Evolutionary conservation across 75 land plant species (phyloP), one percentile per base, ranked within the genome.

Genomic region (Cunninghamia lanceolata): DNA sequence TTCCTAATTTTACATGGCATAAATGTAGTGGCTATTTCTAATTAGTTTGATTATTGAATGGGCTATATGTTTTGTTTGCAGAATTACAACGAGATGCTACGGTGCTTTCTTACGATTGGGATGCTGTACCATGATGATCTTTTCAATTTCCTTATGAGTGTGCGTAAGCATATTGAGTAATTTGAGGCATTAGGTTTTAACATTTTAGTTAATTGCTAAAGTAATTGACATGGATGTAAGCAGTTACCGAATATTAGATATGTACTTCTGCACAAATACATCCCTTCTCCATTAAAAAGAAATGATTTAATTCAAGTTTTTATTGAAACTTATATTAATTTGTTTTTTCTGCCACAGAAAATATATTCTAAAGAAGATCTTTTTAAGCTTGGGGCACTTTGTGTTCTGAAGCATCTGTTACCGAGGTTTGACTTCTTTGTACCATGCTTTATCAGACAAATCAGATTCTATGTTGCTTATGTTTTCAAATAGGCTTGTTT

Each of bases 81-180:
- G 99, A 96, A 92, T 39, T 95, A 93, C 87, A 98, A 98, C 87
- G 95, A 96, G 88, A 96, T 98, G 85, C 93, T 94, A 77, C 93
- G 88, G 30, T 96, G 99, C 88, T 98, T 95, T 89, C 88, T 96
- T 76, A 95, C 94, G 10, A 92, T 98, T 88, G 99, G 99, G 43
- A 78, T 88, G 74, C 93, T 94, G 30, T 98, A 94, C 87, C 95
- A 95, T 19, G 97, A 96, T 77, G 99, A 98, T 80, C 90, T 95
- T 71, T 96, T 92, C 76, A 83, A 84, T 75, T 94, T 93, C 85
- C 92, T 98, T 80, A 74, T 95, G 19, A 90, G 90, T 89, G 98
- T 96, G 82, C 89, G 98, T 86, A 80, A 17, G 36, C 15, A 88
- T 81, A 47, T 54, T 25, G 10, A 70, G 9, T 19, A 39, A 35